These are phyloP conservation scores for Infundibulicybe gibba DNA, from an alignment of 768 basidiomycete species.

Conservation along the genomic window DNA sequence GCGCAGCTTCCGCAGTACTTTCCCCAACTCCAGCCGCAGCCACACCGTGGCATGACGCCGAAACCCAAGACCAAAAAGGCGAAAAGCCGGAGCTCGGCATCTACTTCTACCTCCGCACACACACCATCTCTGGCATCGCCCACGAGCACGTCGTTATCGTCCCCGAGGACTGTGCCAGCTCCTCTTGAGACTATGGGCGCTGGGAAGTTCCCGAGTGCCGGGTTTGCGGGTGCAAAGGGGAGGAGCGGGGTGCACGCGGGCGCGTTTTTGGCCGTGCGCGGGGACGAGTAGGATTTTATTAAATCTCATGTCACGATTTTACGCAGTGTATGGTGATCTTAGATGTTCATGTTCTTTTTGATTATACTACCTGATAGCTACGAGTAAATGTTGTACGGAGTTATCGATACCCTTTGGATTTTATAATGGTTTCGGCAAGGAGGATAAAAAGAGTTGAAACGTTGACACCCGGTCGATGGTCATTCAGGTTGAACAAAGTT, in stretches of 20 bases:
- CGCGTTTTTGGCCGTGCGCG: conserved; percentile 14
- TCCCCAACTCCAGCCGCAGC: neutral
- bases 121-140: conserved; percentile 43
- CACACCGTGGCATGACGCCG: conserved; percentile 7
- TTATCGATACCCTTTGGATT: too few relatives aligned
- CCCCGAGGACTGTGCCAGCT: neutral
- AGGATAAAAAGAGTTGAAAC: too few relatives aligned
- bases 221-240: neutral
- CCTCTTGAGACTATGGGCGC: conserved; percentile 4
- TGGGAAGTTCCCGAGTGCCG: neutral
- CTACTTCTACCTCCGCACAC: conserved; percentile 34
- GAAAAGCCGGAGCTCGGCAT: conserved; percentile 17
- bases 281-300: neutral
- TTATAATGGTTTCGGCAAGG: too few relatives aligned
- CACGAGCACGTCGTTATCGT: conserved; percentile 25
- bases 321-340: too few relatives aligned
- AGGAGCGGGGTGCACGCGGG: conserved; percentile 6
- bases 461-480: too few relatives aligned
- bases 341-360: too few relatives aligned
- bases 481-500: too few relatives aligned
- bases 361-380: too few relatives aligned
- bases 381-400: too few relatives aligned
- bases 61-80: conserved; percentile 26
- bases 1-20: conserved; percentile 8
- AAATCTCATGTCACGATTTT: too few relatives aligned